Percentiles rank a stretch among this genome's conserved stretches.
Evolutionary conservation across 1,284 basidiomycete genomes (phyloP).

Genomic region (Leccinum solheimii): DNA sequence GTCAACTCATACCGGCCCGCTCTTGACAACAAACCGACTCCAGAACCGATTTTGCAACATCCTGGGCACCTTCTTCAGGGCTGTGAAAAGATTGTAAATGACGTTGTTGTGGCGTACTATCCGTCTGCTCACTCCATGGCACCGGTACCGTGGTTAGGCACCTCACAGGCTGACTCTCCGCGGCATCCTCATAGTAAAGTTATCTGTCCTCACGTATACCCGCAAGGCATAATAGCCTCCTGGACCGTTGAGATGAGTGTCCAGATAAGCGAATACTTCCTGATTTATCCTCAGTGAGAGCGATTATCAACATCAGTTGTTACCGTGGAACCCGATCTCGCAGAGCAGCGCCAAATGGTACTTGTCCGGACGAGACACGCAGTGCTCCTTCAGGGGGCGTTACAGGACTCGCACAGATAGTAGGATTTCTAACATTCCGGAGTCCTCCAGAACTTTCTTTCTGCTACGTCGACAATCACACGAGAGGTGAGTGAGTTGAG

Average conservation of each 20-base stretch:
- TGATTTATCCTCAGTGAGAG: not conserved
- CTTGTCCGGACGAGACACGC: slow-evolving; percentile 1
- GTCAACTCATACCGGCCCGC: slow-evolving; percentile 21
- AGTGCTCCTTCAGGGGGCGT: slow-evolving; percentile 2
- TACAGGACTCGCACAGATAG: slow-evolving; percentile 1
- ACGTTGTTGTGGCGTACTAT: slow-evolving; percentile 11
- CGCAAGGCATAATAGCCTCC: slow-evolving; percentile 6
- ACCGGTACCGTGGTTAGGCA: slow-evolving; percentile 25
- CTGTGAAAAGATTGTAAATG: slow-evolving; percentile 18
- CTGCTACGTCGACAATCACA: slow-evolving; percentile 5
- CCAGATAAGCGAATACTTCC: slow-evolving; percentile 9
- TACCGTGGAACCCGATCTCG: slow-evolving; percentile 1
- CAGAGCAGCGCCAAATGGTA: not conserved
- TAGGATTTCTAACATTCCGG: not conserved
- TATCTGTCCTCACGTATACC: slow-evolving; percentile 12
- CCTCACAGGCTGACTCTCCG: slow-evolving; percentile 11
- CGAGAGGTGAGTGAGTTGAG: not conserved
- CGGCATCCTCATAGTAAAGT: slow-evolving; percentile 18
- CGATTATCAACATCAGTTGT: not conserved
- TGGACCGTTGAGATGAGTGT: not conserved
- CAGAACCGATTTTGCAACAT: slow-evolving; percentile 3
- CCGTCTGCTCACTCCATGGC: slow-evolving; percentile 29
- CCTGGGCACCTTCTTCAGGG: slow-evolving; percentile 23
- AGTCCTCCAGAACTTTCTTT: slow-evolving; percentile 1
- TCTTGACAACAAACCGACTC: slow-evolving; percentile 10